Percentiles rank a stretch among this genome's conserved stretches.
Conservation (phyloP, 208 protist species). For the Crithidia bombi region DNA sequence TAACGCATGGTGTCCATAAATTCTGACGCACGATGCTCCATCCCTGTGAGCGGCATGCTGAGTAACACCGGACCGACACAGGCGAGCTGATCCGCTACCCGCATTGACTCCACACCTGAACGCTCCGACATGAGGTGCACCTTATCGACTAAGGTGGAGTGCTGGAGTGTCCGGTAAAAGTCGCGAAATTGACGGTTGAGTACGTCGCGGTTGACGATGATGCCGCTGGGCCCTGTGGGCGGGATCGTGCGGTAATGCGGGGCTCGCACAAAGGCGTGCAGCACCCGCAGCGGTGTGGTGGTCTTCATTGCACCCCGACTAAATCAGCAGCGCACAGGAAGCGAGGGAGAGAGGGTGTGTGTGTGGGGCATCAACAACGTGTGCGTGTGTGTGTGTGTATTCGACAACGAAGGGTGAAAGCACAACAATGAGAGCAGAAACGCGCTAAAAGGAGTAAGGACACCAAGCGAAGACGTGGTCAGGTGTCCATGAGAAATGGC, state of each 20-base stretch:
- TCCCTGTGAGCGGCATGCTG: conserved; percentile 80
- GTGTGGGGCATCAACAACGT: no score
- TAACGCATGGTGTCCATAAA: conserved; percentile 92
- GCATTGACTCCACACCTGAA: conserved; percentile 67
- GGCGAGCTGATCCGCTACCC: conserved; percentile 81
- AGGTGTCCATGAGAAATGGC: no score
- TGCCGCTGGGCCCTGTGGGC: conserved; percentile 78
- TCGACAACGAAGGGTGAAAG: no score
- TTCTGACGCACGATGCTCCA: conserved; percentile 87
- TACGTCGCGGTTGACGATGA: conserved; percentile 90
- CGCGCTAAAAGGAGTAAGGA: no score
- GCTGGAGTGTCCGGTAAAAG: conserved; percentile 89
- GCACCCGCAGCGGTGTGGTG: conserved; percentile 24
- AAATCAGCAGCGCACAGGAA: no score
- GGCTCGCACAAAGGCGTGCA: conserved; percentile 90
- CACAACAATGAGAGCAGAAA: no score
- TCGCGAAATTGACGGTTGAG: conserved; percentile 90
- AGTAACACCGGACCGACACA: conserved; percentile 84
- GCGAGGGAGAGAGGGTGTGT: no score
- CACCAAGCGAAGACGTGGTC: no score
- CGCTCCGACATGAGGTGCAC: conserved; percentile 91
- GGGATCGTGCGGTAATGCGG: conserved; percentile 86
- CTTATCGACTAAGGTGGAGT: conserved; percentile 88
- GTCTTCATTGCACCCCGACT: conserved; percentile 24
- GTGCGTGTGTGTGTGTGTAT: no score